Conservation (phyloP, 352 stramenopile genomes). For the Phytophthora cajani region DNA sequence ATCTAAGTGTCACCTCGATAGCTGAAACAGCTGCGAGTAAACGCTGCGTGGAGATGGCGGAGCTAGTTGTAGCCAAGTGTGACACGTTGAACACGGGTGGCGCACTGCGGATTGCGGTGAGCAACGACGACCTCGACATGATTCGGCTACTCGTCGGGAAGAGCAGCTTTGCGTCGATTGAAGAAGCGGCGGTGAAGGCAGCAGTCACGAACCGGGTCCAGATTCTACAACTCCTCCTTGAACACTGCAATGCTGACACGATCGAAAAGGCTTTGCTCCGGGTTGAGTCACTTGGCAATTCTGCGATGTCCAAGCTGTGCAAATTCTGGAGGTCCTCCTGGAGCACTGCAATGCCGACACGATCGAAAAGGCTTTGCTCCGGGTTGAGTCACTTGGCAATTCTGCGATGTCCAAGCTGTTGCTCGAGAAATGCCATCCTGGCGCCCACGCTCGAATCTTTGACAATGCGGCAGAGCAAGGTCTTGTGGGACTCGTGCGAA, state of each 20-base stretch:
- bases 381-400: not conserved
- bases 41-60: not conserved
- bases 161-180: conserved; percentile 4
- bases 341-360: conserved; percentile 8
- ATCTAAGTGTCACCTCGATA: conserved; percentile 1
- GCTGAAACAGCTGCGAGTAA: conserved; percentile 4
- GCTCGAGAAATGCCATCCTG: conserved; percentile 15
- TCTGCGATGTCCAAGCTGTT: conserved; percentile 7
- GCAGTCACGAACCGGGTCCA: conserved; percentile 6
- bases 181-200: conserved; percentile 18
- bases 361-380: conserved; percentile 18
- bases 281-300: not conserved
- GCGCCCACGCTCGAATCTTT: conserved; percentile 13
- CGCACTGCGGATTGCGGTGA: conserved; percentile 6
- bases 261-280: conserved; percentile 18
- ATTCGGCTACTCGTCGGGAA: conserved; percentile 6
- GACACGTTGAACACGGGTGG: conserved; percentile 6
- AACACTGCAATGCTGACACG: conserved; percentile 9
- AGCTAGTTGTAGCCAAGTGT: conserved; percentile 16
- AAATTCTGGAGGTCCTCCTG: not conserved
- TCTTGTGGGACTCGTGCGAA: conserved; percentile 6
- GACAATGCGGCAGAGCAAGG: conserved; percentile 13
- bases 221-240: conserved; percentile 10
- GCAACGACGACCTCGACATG: conserved; percentile 13
- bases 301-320: conserved; percentile 3